Conservation (phyloP, 2,329 filamentous ascomycete species). For the Biscogniauxia sp. region DNA sequence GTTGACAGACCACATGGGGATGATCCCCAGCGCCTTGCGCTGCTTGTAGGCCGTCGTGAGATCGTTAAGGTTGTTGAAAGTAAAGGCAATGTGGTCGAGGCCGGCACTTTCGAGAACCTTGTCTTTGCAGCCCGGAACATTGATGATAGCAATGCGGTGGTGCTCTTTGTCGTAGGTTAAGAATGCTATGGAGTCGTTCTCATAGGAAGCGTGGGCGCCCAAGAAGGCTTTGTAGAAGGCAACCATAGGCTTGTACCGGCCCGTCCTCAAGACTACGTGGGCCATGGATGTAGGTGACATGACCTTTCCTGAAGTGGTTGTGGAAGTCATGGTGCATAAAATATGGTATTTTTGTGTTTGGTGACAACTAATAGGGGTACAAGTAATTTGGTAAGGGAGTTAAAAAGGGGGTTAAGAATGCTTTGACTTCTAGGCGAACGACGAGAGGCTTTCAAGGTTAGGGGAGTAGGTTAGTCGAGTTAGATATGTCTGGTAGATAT, state of each 20-base stretch:
- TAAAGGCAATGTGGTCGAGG: conserved; percentile 43
- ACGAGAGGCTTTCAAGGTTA: too few species aligned
- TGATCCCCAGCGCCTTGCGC: conserved; percentile 35
- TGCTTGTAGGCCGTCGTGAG: conserved; percentile 37
- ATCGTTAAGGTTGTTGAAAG: conserved; percentile 35
- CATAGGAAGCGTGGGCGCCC: conserved; percentile 29
- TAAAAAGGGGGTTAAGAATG: too few species aligned
- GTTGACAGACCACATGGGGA: conserved; percentile 44
- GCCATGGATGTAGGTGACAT: conserved; percentile 22
- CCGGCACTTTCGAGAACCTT: conserved; percentile 29
- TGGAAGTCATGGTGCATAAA: conserved; percentile 16
- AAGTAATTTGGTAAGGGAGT: too few species aligned
- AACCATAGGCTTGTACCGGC: conserved; percentile 30
- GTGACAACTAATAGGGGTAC: neutral
- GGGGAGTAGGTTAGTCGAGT: too few species aligned
- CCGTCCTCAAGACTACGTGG: conserved; percentile 27
- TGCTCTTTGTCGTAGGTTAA: conserved; percentile 47
- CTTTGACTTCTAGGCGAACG: too few species aligned
- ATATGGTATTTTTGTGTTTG: neutral
- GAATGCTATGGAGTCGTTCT: conserved; percentile 34
- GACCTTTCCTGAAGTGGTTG: conserved; percentile 18
- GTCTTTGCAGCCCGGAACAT: conserved; percentile 23
- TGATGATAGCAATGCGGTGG: conserved; percentile 44
- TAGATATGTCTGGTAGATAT: too few species aligned
- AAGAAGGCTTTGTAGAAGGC: conserved; percentile 39